Conservation (phyloP, 148 eudicot genomes). For the Chenopodium formosanum region DNA sequence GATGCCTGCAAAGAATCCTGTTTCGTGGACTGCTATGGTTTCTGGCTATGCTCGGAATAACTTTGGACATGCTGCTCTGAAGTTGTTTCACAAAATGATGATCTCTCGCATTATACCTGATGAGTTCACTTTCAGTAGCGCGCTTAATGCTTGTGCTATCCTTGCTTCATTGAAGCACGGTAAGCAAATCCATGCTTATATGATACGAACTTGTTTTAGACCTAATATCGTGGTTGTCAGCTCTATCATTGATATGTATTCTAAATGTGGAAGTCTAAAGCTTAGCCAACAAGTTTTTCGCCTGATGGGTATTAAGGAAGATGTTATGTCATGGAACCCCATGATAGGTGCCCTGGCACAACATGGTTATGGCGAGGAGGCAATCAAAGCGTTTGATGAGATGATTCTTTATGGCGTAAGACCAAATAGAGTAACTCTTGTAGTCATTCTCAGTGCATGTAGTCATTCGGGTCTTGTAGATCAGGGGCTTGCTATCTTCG, state of each 20-base stretch:
- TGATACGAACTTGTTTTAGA: slow-evolving; percentile 41
- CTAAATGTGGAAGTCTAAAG: slow-evolving; percentile 64
- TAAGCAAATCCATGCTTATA: slow-evolving; percentile 64
- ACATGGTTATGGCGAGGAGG: slow-evolving; percentile 63
- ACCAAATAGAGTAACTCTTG: slow-evolving; percentile 64
- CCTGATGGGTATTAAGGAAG: slow-evolving; percentile 43
- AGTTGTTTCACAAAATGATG: too few relatives aligned
- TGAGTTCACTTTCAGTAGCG: too few relatives aligned
- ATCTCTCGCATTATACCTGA: too few relatives aligned
- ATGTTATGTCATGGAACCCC: slow-evolving; percentile 67
- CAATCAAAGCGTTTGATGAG: slow-evolving; percentile 45
- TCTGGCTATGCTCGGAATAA: too few relatives aligned
- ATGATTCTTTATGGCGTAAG: slow-evolving; percentile 48
- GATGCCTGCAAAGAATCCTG: too few relatives aligned
- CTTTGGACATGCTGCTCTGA: too few relatives aligned
- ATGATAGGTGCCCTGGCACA: slow-evolving; percentile 71
- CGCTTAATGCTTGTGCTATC: too few relatives aligned
- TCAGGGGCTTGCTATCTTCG: too few relatives aligned
- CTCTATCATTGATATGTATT: slow-evolving; percentile 83
- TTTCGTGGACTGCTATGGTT: too few relatives aligned
- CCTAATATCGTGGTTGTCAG: slow-evolving; percentile 67
- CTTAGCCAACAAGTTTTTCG: slow-evolving; percentile 49
- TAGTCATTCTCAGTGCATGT: slow-evolving; percentile 62
- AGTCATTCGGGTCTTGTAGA: slow-evolving; percentile 71
- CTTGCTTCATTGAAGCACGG: slow-evolving; percentile 37